These are phyloP conservation scores for Vitis hybrid DNA, from an alignment of 177 flowering plant species.

Conservation along the genomic window DNA sequence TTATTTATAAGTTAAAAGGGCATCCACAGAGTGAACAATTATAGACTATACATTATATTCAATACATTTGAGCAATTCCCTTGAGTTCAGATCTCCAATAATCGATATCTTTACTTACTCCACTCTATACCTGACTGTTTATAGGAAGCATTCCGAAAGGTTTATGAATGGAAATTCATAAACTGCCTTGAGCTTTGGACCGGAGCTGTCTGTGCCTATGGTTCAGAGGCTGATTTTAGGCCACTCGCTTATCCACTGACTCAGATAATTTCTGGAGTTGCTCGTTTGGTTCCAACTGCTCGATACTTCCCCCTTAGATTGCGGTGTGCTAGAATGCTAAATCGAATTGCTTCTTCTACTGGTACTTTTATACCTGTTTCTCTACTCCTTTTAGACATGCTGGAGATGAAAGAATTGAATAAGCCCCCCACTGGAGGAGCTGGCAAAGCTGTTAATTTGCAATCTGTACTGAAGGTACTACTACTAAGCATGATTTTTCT, in stretches of 20 bases:
- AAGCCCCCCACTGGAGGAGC: constrained; percentile 74
- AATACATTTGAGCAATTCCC: not conserved
- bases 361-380: constrained; percentile 77
- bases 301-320: constrained; percentile 86
- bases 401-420: constrained; percentile 88
- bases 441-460: constrained; percentile 85
- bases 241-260: constrained; percentile 89
- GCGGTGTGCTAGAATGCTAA: constrained; percentile 90
- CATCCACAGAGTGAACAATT: not conserved
- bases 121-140: not conserved
- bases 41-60: not conserved
- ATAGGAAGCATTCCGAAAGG: constrained; percentile 82
- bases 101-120: not conserved
- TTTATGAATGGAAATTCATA: constrained; percentile 92
- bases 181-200: constrained; percentile 99
- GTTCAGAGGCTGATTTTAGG: constrained; percentile 66
- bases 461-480: constrained; percentile 63
- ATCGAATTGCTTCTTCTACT: constrained; percentile 77
- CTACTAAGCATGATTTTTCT: not conserved
- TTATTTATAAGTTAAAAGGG: no score
- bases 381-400: constrained; percentile 81
- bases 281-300: constrained; percentile 88
- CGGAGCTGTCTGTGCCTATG: constrained; percentile 71
- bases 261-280: constrained; percentile 84
- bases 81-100: not conserved